These are phyloP conservation scores for Penicillium brasilianum DNA, from an alignment of 2,329 filamentous ascomycete species.

Conservation along the genomic window DNA sequence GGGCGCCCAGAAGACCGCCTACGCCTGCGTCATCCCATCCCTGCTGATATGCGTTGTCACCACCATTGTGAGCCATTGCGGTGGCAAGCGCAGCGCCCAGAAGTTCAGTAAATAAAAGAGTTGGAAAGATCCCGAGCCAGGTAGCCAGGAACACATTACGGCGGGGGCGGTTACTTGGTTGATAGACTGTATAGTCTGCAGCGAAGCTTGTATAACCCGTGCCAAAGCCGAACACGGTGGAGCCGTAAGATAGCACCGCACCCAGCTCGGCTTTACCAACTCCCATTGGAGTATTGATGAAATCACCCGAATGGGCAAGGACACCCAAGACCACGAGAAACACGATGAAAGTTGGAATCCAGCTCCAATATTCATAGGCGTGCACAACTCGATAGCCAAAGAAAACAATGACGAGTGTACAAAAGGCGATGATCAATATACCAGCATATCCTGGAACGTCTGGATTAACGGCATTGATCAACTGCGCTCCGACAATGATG, in stretches of 20 bases:
- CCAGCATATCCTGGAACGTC: constrained; percentile 73
- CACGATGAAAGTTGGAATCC: constrained; percentile 73
- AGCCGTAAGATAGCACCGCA: constrained; percentile 66
- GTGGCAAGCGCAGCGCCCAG: constrained; percentile 72
- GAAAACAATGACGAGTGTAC: constrained; percentile 69
- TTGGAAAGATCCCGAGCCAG: constrained; percentile 69
- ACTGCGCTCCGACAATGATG: constrained; percentile 76
- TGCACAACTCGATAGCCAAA: constrained; percentile 79
- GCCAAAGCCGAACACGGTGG: constrained; percentile 69
- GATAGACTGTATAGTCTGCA: constrained; percentile 82
- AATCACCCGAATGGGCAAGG: constrained; percentile 69
- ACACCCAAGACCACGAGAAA: constrained; percentile 72
- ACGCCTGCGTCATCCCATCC: constrained; percentile 65
- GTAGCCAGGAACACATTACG: constrained; percentile 70
- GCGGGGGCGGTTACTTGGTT: constrained; percentile 65
- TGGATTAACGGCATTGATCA: constrained; percentile 73
- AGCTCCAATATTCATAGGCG: constrained; percentile 74
- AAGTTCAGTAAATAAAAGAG: constrained; percentile 74
- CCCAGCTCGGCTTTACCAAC: constrained; percentile 65
- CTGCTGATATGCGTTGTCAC: constrained; percentile 58
- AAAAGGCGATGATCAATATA: constrained; percentile 72
- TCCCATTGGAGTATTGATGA: constrained; percentile 64
- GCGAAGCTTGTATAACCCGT: constrained; percentile 76
- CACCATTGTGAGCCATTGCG: constrained; percentile 61
- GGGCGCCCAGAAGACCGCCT: constrained; percentile 69